Percentiles rank a stretch among this genome's conserved stretches.
These are phyloP conservation scores for Ophiostoma sp. DNA, from an alignment of 2,329 filamentous ascomycete species.

Conservation along the genomic window DNA sequence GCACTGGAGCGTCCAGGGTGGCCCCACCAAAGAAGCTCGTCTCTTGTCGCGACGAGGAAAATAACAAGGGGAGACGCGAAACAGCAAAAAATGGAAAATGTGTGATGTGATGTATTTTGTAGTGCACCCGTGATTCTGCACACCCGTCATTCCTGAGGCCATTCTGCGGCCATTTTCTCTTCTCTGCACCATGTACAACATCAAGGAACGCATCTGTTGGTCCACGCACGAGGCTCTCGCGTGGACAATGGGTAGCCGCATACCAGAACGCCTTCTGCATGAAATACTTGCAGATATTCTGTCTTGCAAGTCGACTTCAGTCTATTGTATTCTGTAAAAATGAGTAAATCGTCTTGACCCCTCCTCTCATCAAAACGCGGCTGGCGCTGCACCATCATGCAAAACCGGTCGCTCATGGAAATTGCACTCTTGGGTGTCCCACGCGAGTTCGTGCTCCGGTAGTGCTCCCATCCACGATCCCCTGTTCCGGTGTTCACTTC, in stretches of 20 bases:
- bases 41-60: not conserved
- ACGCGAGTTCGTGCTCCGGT: not conserved
- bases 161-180: not conserved
- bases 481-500: not conserved
- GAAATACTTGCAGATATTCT: not conserved
- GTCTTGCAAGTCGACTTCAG: not conserved
- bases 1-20: not conserved
- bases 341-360: not conserved
- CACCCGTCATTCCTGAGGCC: not conserved
- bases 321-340: not conserved
- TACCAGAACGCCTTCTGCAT: not conserved
- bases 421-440: slow-evolving; percentile 17
- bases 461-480: slow-evolving; percentile 1
- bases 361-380: slow-evolving; percentile 18
- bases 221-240: slow-evolving; percentile 6
- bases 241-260: slow-evolving; percentile 14
- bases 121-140: not conserved
- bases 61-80: not conserved
- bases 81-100: not conserved
- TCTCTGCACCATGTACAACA: not conserved
- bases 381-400: slow-evolving; percentile 20
- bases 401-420: slow-evolving; percentile 4
- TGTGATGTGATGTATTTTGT: not conserved
- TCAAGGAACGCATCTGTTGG: not conserved
- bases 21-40: slow-evolving; percentile 18